These are phyloP conservation scores for Rhododendron simsii DNA, from an alignment of 148 eudicot species.

Conservation along the genomic window DNA sequence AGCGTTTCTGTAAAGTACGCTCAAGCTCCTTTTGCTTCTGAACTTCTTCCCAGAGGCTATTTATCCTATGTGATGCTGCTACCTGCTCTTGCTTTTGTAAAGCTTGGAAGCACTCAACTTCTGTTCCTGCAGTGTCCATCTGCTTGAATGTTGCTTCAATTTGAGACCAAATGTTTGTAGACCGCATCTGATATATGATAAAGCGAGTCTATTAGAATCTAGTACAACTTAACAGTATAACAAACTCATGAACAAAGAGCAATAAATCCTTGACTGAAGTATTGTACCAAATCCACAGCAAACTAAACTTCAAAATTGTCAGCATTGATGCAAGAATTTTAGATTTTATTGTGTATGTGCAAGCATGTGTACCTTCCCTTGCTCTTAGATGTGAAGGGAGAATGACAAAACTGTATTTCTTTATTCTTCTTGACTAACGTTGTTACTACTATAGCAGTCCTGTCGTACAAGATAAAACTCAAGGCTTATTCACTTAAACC, in stretches of 20 bases:
- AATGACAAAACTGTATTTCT: not conserved
- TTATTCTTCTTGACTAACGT: not conserved
- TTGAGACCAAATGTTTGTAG: constrained; percentile 74
- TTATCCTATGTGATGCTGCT: constrained; percentile 76
- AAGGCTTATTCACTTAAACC: not conserved
- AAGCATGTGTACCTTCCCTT: not conserved
- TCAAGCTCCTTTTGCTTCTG: constrained; percentile 95
- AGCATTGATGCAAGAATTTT: not conserved
- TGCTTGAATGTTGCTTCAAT: constrained; percentile 84
- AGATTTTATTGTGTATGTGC: not conserved
- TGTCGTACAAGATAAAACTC: not conserved
- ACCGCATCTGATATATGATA: constrained; percentile 53
- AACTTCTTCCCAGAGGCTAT: constrained; percentile 90
- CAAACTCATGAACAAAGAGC: not conserved
- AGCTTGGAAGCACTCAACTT: constrained; percentile 85
- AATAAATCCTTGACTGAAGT: not conserved
- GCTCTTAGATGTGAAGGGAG: not conserved
- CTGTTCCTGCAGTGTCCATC: constrained; percentile 92
- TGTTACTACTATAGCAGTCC: not conserved
- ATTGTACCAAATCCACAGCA: not conserved
- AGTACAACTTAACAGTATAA: not conserved
- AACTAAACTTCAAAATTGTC: not conserved
- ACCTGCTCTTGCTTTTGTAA: constrained; percentile 83
- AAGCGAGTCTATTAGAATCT: constrained; percentile 11
- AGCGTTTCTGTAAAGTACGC: constrained; percentile 68